These are phyloP conservation scores for Podaxis sp. DNA, from an alignment of 768 basidiomycete genomes.

Conservation along the genomic window DNA sequence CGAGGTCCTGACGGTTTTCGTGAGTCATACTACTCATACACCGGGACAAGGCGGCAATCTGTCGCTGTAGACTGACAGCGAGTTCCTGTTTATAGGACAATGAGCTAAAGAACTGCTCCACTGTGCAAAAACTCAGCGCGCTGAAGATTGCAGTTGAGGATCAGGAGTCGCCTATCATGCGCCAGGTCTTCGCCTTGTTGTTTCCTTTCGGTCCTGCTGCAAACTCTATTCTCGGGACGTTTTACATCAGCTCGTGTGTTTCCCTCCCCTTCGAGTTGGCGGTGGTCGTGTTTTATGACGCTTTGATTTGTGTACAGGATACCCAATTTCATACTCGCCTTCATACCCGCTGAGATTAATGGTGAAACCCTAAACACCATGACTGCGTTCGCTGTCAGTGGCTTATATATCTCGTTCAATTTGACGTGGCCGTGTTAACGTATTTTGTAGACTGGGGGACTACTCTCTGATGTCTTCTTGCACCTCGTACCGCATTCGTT, in stretches of 20 bases:
- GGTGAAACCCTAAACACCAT: conserved; percentile 86
- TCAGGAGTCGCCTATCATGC: conserved; percentile 71
- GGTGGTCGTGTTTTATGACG: neutral
- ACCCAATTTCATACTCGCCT: conserved; percentile 92
- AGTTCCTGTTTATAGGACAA: conserved; percentile 12
- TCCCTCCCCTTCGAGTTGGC: conserved; percentile 4
- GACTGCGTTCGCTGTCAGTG: conserved; percentile 86
- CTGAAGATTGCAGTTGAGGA: conserved; percentile 64
- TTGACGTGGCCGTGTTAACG: neutral
- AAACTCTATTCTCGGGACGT: conserved; percentile 89
- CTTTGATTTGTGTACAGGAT: conserved; percentile 45
- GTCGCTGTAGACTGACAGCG: neutral
- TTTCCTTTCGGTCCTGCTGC: conserved; percentile 91
- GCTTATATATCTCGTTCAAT: neutral
- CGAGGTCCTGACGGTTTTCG: conserved; percentile 23
- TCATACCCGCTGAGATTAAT: conserved; percentile 88
- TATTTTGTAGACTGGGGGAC: conserved; percentile 69
- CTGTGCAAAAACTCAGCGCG: conserved; percentile 46
- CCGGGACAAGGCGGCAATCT: neutral
- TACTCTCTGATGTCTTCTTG: conserved; percentile 90
- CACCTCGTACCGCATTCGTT: conserved; percentile 92
- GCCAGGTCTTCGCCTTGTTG: conserved; percentile 72
- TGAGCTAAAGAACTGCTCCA: conserved; percentile 10
- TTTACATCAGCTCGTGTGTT: conserved; percentile 94
- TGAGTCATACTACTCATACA: conserved; percentile 14